phyloP scores from a whole-genome alignment of 331 rosid genomes.

The Dryas integrifolia region DNA sequence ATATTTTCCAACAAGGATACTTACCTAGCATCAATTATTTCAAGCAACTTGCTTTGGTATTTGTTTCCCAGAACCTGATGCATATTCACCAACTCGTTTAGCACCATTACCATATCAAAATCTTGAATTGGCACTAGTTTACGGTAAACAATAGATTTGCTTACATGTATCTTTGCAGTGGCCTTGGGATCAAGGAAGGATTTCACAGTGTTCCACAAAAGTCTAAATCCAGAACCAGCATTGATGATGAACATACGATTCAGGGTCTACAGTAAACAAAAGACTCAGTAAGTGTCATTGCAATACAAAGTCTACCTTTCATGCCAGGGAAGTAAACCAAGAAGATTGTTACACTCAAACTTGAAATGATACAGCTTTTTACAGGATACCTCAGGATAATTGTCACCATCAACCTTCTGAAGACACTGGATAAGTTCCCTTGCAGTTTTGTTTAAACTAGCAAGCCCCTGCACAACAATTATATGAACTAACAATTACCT shows the following conservation, averaged over 20 bases:
- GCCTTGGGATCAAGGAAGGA: conserved; percentile 94
- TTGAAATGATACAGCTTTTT: conserved; percentile 8
- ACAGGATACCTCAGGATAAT: conserved; percentile 83
- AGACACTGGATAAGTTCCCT: conserved; percentile 82
- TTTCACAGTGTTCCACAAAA: conserved; percentile 84
- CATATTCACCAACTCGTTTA: conserved; percentile 24
- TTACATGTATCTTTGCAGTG: conserved; percentile 75
- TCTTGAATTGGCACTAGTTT: not conserved
- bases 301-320: not conserved
- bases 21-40: conserved; percentile 77
- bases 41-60: conserved; percentile 94
- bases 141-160: conserved; percentile 12
- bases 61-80: conserved; percentile 81
- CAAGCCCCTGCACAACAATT: conserved; percentile 56
- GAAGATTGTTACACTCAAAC: not conserved
- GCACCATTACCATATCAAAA: conserved; percentile 20
- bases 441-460: conserved; percentile 76
- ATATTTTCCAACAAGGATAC: not conserved
- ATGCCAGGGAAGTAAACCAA: not conserved
- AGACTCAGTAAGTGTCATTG: conserved; percentile 12
- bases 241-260: conserved; percentile 97
- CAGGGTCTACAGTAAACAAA: conserved; percentile 47
- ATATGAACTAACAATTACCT: not conserved
- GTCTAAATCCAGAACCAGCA: conserved; percentile 95
- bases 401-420: conserved; percentile 96